These are phyloP conservation scores for Chiua sp. DNA, from an alignment of 1,284 basidiomycete species.

Conservation along the genomic window DNA sequence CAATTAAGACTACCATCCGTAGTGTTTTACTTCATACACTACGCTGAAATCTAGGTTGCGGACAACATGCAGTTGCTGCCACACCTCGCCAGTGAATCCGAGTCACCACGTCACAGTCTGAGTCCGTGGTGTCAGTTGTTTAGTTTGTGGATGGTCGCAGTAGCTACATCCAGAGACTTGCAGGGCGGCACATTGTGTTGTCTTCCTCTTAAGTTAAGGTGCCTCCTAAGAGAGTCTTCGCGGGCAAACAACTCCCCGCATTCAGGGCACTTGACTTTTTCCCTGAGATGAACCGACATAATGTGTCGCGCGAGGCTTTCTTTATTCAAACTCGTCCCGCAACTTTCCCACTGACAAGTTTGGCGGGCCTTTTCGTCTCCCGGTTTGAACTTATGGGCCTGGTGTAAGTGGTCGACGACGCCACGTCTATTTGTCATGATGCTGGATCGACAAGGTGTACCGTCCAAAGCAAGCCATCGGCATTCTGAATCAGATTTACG, in stretches of 20 bases:
- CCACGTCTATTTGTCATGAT: constrained; percentile 21
- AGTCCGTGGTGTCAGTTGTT: too few species aligned
- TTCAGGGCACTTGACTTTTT: constrained; percentile 7
- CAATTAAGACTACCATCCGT: too few species aligned
- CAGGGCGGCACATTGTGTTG: constrained; percentile 9
- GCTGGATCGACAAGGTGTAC: background rate
- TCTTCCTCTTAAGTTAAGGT: constrained; percentile 13
- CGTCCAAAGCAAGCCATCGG: constrained; percentile 13
- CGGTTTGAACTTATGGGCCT: constrained; percentile 10
- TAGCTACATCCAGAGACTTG: background rate
- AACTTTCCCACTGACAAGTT: constrained; percentile 22
- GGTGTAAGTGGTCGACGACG: constrained; percentile 23
- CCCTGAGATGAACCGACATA: constrained; percentile 25
- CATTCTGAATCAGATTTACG: constrained; percentile 6
- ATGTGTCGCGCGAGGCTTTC: constrained; percentile 33
- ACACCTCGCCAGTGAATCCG: too few species aligned
- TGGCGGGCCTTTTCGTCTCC: constrained; percentile 27
- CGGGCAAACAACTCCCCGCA: constrained; percentile 29
- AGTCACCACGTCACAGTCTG: too few species aligned
- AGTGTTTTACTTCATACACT: too few species aligned
- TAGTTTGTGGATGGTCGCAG: background rate
- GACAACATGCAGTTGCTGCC: too few species aligned
- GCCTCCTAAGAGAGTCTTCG: constrained; percentile 33
- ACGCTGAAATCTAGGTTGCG: too few species aligned
- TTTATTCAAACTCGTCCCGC: constrained; percentile 21